Evolutionary conservation across 441 rosid species (phyloP).

Genomic region (Pelargonium exstipulatum): DNA sequence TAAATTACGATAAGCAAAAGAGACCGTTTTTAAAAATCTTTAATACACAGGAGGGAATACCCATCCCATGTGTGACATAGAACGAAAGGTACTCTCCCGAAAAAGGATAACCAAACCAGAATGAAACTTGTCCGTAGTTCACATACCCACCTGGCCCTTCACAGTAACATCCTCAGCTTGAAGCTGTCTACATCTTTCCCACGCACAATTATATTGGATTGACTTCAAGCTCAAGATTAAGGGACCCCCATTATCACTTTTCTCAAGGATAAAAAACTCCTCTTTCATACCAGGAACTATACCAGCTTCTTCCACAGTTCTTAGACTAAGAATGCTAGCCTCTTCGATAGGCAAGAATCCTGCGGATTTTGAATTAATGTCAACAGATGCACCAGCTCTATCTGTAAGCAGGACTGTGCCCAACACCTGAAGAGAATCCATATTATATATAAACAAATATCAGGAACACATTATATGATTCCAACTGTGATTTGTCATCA

Average conservation of each 20-base stretch:
- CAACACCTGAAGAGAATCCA: slow-evolving; percentile 47
- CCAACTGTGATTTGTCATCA: background rate
- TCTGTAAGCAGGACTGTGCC: slow-evolving; percentile 75
- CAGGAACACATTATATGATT: background rate
- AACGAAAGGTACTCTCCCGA: too few species aligned
- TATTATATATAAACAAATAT: background rate
- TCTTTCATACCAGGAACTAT: slow-evolving; percentile 74
- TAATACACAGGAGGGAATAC: too few species aligned
- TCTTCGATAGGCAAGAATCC: slow-evolving; percentile 75
- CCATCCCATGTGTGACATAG: too few species aligned
- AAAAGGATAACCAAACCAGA: background rate
- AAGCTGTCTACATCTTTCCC: slow-evolving; percentile 98
- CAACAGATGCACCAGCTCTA: slow-evolving; percentile 70
- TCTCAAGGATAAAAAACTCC: slow-evolving; percentile 81
- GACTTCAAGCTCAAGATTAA: slow-evolving; percentile 65
- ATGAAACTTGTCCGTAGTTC: slow-evolving; percentile 8
- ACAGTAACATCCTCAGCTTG: slow-evolving; percentile 89
- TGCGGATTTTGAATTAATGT: slow-evolving; percentile 76
- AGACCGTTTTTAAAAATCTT: too few species aligned
- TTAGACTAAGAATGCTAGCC: slow-evolving; percentile 69
- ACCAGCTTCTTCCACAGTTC: slow-evolving; percentile 77
- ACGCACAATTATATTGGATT: slow-evolving; percentile 72
- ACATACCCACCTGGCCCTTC: slow-evolving; percentile 69
- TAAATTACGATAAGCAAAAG: too few species aligned
- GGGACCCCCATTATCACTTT: slow-evolving; percentile 74